A percentile compares a stretch with the other conserved stretches of the same genome.
Conservation (phyloP, 225 moss, liverwort and hornwort genomes). For the Polytrichum formosum region DNA sequence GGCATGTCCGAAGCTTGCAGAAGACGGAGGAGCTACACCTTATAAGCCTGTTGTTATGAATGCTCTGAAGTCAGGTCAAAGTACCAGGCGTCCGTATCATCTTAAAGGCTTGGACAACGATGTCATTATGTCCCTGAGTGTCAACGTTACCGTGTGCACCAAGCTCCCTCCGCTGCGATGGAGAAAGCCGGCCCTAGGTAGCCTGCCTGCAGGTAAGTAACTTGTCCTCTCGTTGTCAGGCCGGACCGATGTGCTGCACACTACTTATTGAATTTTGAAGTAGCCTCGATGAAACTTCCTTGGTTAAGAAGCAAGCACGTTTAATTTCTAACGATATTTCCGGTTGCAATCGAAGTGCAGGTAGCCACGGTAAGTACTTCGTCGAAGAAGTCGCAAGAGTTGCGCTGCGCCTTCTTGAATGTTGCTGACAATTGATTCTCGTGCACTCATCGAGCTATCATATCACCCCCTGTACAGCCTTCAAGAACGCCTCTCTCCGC, state of each 20-base stretch:
- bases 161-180: not conserved
- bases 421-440: not conserved
- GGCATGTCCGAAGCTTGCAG: not conserved
- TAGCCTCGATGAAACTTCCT: not conserved
- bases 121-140: not conserved
- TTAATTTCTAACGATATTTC: not conserved
- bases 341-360: not conserved
- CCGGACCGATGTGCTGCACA: too few relatives aligned
- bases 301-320: not conserved
- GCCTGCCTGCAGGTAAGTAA: too few relatives aligned
- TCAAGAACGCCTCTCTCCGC: not conserved
- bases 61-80: not conserved
- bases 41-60: not conserved
- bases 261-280: not conserved
- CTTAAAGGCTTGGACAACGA: not conserved
- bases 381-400: not conserved
- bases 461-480: not conserved
- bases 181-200: not conserved
- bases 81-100: not conserved
- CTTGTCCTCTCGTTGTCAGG: too few relatives aligned
- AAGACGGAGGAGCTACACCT: not conserved
- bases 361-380: not conserved
- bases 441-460: slow-evolving; percentile 1
- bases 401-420: not conserved
- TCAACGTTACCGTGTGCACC: slow-evolving; percentile 2